phyloP scores from a whole-genome alignment of 441 rosid genomes.

The Adansonia grandidieri region DNA sequence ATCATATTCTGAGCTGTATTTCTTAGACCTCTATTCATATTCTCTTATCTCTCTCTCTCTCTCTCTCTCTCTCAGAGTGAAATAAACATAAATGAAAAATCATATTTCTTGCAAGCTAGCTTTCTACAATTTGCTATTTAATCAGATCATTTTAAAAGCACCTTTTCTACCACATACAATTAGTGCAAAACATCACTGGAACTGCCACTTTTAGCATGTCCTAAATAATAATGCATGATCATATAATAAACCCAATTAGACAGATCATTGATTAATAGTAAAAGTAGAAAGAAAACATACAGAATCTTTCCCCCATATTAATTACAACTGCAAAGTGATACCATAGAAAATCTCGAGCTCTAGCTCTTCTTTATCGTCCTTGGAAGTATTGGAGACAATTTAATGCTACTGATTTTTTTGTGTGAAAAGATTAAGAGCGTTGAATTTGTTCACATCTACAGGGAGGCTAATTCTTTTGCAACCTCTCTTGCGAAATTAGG shows the following conservation, averaged over 20 bases:
- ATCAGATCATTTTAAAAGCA: background rate
- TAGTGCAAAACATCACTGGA: background rate
- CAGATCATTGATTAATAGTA: background rate
- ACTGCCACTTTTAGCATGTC: background rate
- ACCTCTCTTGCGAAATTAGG: no score
- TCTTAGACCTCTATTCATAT: background rate
- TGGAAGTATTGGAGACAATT: no score
- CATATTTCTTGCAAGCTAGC: slow-evolving; percentile 2
- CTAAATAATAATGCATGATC: background rate
- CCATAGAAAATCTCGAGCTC: background rate
- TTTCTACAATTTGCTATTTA: background rate
- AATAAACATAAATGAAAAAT: background rate
- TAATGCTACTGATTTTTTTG: no score
- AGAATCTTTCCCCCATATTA: background rate
- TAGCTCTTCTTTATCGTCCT: background rate
- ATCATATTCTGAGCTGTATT: background rate
- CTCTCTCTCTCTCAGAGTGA: background rate
- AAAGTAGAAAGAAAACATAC: background rate
- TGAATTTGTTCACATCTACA: no score
- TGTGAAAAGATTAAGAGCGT: no score
- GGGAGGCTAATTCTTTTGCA: no score
- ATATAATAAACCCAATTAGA: background rate
- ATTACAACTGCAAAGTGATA: slow-evolving; percentile 1
- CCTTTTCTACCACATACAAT: background rate
- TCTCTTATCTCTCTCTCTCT: background rate